Base-by-base conservation (phyloP, 352 stramenopile genomes). In the Pythium folliculosum region DNA sequence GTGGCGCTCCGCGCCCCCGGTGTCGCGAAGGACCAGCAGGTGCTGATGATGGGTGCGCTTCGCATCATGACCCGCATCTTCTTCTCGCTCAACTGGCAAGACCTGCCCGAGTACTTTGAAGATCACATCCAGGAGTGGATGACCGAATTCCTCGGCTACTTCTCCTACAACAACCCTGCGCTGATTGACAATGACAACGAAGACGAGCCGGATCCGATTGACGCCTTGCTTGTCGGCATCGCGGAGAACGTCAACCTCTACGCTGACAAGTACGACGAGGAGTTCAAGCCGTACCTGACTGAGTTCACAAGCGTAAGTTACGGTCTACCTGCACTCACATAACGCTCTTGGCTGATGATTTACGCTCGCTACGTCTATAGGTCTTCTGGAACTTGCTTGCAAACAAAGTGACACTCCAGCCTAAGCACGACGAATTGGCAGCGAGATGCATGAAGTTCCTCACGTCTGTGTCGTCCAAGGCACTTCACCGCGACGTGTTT, bases 91-190 rank as follows among this genome's bases (percentile, higher is more conserved):
- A 99, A 99, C 76, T 99, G 96, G 91, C 88, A 96, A 67, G 97
- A 99, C 78, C 76, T 99, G 23, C 98, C 98, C 0, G 98, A 99
- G 73, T 99, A 94, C 71, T 99, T 99, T 76, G 97, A 99, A 78
- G 97, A 99, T 82, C 89, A 99, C 77, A 98, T 99, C 65, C 71
- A 75, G 6, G 80, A 96, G 69, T 99, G 97, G 96, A 99, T 99
- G 97, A 75, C 73, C 10, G 88, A 94, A 57, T 99, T 99, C 75
- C 74, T 97, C 38, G 95, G 88, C 58, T 98, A 98, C 69, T 90
- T 99, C 43, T 77, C 80, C 65, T 99, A 98, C 72, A 86, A 95
- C 60, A 98, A 99, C 87, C 73, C 95, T 1, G 61, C 89, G 19
- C 76, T 99, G n/a, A 80, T 96, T 5, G 91, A 98, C 60, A 65